These are phyloP conservation scores for Exophiala alcalophila DNA, from an alignment of 2,329 filamentous ascomycete species.

Conservation along the genomic window DNA sequence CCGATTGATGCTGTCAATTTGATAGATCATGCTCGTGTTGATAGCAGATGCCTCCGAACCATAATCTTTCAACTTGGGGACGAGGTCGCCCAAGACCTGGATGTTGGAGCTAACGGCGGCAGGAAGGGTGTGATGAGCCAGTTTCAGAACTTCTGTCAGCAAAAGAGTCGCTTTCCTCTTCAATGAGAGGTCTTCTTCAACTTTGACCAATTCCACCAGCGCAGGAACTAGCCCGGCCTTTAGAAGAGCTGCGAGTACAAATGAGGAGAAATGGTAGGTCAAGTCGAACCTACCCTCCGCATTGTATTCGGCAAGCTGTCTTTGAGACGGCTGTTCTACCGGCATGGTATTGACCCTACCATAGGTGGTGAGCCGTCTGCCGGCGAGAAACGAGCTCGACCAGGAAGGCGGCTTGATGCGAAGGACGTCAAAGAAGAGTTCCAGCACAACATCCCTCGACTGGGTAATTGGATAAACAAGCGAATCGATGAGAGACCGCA, in stretches of 20 bases:
- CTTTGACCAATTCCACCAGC: constrained; percentile 50
- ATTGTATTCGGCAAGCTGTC: constrained; percentile 58
- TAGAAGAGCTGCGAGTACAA: constrained; percentile 81
- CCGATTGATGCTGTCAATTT: constrained; percentile 94
- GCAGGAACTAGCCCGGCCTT: constrained; percentile 65
- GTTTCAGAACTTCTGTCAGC: constrained; percentile 84
- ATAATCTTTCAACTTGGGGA: constrained; percentile 72
- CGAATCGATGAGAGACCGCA: constrained; percentile 73
- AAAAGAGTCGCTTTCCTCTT: constrained; percentile 87
- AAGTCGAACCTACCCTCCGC: constrained; percentile 74
- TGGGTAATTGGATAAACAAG: constrained; percentile 57
- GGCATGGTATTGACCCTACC: constrained; percentile 87
- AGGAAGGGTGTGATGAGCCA: constrained; percentile 82
- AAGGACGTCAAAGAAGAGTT: constrained; percentile 77
- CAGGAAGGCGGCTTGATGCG: constrained; percentile 91
- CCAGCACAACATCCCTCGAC: constrained; percentile 74
- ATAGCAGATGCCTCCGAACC: constrained; percentile 69
- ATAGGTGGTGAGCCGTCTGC: constrained; percentile 88
- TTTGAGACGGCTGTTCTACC: constrained; percentile 53
- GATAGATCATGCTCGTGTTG: constrained; percentile 88
- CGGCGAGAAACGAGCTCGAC: constrained; percentile 93
- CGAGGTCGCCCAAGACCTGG: constrained; percentile 82
- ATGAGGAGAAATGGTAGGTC: constrained; percentile 88
- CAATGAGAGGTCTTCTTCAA: constrained; percentile 52
- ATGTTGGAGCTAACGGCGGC: constrained; percentile 76